A percentile compares a stretch with the other conserved stretches of the same genome.
phyloP scores from a whole-genome alignment of 805 yeast species.

The Vanderwaltozyma verrucispora region DNA sequence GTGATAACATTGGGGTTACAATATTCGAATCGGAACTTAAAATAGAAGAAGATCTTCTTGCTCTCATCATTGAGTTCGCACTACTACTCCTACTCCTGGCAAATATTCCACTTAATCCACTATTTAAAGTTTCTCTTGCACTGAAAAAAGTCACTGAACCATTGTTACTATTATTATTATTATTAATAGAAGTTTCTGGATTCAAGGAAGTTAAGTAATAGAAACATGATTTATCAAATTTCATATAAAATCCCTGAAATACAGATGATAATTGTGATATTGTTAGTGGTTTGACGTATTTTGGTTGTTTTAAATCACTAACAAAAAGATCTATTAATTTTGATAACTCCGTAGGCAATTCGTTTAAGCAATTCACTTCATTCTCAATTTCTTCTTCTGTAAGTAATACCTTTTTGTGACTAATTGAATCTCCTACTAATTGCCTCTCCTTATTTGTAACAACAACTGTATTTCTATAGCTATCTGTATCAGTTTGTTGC shows the following conservation, averaged over 20 bases:
- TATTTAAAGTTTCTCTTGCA: conserved; percentile 24
- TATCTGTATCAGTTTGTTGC: conserved; percentile 19
- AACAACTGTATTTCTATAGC: conserved; percentile 10
- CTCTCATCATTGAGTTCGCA: conserved; percentile 13
- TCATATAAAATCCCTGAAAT: conserved; percentile 24
- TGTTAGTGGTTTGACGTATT: conserved; percentile 23
- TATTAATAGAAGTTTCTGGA: not conserved
- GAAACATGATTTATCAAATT: conserved; percentile 24
- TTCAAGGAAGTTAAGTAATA: conserved; percentile 12
- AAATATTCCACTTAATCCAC: conserved; percentile 29
- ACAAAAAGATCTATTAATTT: conserved; percentile 21
- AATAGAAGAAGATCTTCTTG: conserved; percentile 24
- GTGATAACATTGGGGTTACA: conserved; percentile 20
- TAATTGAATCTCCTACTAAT: not conserved
- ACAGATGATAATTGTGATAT: conserved; percentile 21
- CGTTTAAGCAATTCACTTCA: conserved; percentile 9
- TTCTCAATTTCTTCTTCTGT: conserved; percentile 19
- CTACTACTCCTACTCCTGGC: conserved; percentile 27
- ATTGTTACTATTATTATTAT: too few species aligned
- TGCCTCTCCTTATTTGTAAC: not conserved
- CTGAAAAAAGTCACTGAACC: conserved; percentile 6
- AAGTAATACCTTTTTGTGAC: conserved; percentile 1
- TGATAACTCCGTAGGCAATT: conserved; percentile 21
- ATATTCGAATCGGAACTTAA: conserved; percentile 18
- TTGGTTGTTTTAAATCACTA: conserved; percentile 27